Evolutionary conservation across 352 stramenopile species (phyloP).

Genomic region (Phytophthora niederhauseri): DNA sequence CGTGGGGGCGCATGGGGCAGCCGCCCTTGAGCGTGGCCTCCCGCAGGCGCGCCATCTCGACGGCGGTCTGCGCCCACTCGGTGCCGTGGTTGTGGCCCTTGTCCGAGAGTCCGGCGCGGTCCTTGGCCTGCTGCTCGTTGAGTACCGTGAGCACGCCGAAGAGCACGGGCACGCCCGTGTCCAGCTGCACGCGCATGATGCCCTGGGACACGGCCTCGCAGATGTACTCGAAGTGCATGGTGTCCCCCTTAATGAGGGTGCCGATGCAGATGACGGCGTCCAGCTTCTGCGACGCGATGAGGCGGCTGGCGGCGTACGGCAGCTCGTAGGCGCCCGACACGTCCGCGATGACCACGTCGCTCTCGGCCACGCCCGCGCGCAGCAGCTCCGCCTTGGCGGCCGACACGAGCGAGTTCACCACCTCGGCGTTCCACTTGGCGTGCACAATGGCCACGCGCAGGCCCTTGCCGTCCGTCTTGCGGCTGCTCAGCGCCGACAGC

Average conservation of each 20-base stretch:
- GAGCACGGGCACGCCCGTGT: constrained; percentile 87
- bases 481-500: constrained; percentile 67
- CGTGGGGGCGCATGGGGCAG: constrained; percentile 71
- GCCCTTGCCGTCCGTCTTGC: constrained; percentile 78
- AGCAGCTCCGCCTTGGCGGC: constrained; percentile 72
- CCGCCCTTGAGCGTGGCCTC: constrained; percentile 60
- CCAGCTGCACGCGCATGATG: constrained; percentile 97
- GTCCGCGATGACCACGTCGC: constrained; percentile 74
- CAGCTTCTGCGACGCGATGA: constrained; percentile 93
- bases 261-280: constrained; percentile 97
- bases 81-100: constrained; percentile 96
- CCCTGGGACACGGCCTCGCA: constrained; percentile 95
- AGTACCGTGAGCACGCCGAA: constrained; percentile 97
- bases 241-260: constrained; percentile 97
- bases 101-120: constrained; percentile 82
- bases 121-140: constrained; percentile 96
- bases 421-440: constrained; percentile 87
- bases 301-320: constrained; percentile 92
- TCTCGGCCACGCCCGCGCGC: constrained; percentile 58
- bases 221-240: constrained; percentile 99
- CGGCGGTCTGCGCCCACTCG: constrained; percentile 96
- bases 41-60: constrained; percentile 96
- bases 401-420: constrained; percentile 73
- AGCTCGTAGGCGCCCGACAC: constrained; percentile 98
- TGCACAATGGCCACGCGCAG: constrained; percentile 85